Evolutionary conservation across 768 basidiomycete species (phyloP).

Genomic region (Russula emetica): DNA sequence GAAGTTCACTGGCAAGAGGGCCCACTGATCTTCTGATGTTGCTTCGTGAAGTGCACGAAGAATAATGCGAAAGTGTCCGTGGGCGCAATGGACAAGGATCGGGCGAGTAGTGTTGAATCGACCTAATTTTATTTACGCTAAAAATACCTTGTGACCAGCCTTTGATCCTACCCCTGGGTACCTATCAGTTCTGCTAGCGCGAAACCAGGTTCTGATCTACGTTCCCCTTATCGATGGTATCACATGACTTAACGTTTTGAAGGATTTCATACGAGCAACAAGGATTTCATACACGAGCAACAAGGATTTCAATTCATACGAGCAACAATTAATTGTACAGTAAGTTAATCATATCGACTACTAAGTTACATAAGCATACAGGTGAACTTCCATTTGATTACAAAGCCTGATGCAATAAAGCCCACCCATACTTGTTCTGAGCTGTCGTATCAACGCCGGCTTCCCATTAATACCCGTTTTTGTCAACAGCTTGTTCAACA

Average conservation of each 20-base stretch:
- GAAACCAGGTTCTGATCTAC: background rate
- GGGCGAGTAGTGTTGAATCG: too few relatives aligned
- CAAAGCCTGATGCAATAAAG: background rate
- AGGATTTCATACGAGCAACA: too few relatives aligned
- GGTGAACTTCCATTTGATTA: background rate
- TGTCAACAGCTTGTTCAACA: background rate
- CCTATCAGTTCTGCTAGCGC: too few relatives aligned
- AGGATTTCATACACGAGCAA: too few relatives aligned
- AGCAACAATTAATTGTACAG: too few relatives aligned
- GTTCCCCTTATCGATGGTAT: background rate
- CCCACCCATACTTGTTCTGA: background rate
- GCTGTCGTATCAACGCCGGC: background rate
- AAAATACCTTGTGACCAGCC: too few relatives aligned
- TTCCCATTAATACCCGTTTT: background rate
- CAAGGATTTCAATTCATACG: too few relatives aligned
- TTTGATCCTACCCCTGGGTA: too few relatives aligned
- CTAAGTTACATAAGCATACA: conserved; percentile 1
- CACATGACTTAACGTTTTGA: background rate
- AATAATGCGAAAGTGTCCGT: too few relatives aligned
- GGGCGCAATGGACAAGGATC: too few relatives aligned
- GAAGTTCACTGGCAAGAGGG: conserved; percentile 8
- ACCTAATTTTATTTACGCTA: too few relatives aligned
- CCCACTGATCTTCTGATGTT: conserved; percentile 16
- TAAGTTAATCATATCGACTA: background rate
- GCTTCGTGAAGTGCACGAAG: too few relatives aligned